Base-by-base conservation (phyloP, 306 rosid species). In the Dalbergia cochinchinensis region DNA sequence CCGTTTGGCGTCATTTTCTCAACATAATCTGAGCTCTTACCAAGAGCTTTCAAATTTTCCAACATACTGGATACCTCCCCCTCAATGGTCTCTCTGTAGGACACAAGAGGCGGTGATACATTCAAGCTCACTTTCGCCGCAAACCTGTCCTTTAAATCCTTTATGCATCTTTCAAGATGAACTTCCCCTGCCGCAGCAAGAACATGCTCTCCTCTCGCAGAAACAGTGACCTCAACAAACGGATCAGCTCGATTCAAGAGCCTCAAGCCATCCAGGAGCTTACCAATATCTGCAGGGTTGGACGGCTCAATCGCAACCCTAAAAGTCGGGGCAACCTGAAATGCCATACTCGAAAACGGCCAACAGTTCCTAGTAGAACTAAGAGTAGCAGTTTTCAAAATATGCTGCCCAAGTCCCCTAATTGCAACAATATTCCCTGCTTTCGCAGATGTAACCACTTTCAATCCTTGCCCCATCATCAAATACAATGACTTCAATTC, bases 401-500 rank as follows among this genome's bases (percentile, higher is more conserved):
- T 94, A 69, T 94, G 90, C 65, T 92, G 98, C 53, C 94, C 84
- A 53, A 94, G 98, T n/a, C 98, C 98, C 62, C 90, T 86, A 47
- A 94, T 92, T n/a, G 97, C 98, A 75, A 94, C 92, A 83, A 94
- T 80, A 83, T 91, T 90, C 69, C 97, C 97, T 1, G 97, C 97
- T 44, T 77, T 88, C 4, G 89, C 97, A 33, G 88, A 88, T 70
- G 83, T 71, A 63, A 94, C 97, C 9, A 75, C 91, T 81, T 87
- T 85, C 82, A 94, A 89, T 53, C 94, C 96, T 79, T 94, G 98
- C 8, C 98, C 98, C 98, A 92, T 94, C 98, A 94, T 94, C 68
- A 92, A 64, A 80, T 94, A 94, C 75, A 94, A 11, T 11, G 97
- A 88, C 63, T 86, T 88, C 83, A 92, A 67, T 82, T 86, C 91